Evolutionary conservation across 495 filamentous ascomycete species (phyloP), one percentile per base, ranked within the genome.

Genomic region (Aspergillus campestris): DNA sequence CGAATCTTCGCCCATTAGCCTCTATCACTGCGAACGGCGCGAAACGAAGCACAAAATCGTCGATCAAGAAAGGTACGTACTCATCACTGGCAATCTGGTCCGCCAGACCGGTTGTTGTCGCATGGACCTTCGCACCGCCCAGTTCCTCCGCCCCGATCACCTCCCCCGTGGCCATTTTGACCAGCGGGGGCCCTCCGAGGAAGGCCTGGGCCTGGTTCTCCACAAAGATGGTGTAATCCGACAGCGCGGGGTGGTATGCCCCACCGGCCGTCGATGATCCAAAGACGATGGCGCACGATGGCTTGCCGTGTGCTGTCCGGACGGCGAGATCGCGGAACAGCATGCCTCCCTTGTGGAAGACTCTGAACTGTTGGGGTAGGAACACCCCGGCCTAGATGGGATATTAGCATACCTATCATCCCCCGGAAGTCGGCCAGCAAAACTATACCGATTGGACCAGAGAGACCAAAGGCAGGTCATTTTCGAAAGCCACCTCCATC

Each of bases 131-230:
- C 15, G 61, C 61, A 18, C 61, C 61, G 8, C 61, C 61, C 12
- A 65, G 30, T 34, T 53, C 61, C 34, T 65, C 61, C 0, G 61
- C 59, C 11, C 44, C 57, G 33, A 56, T 56, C 2, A 60, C 42
- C 32, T 65, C 61, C 1, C 61, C 61, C 1, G 59, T 65, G 0
- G 61, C 61, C 61, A 65, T 65, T 34, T 62, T 65, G 10, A 65
- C 61, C 12, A 65, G 44, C 0, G 61, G 61, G 0, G 61, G 61
- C 1, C 61, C 61, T 11, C 59, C 61, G 3, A 65, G 55, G 29
- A 58, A 65, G 2, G 58, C 61, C 39, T 65, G 61, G 0, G 54
- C 61, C 38, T 65, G 61, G 28, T 57, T 57, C 24, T 65, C 51
- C 6, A 65, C 61, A 24, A 65, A 65, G 13, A 65, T 62, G 1